Base-by-base conservation (phyloP, 352 stramenopile genomes). In the Elongisporangium senticosum region DNA sequence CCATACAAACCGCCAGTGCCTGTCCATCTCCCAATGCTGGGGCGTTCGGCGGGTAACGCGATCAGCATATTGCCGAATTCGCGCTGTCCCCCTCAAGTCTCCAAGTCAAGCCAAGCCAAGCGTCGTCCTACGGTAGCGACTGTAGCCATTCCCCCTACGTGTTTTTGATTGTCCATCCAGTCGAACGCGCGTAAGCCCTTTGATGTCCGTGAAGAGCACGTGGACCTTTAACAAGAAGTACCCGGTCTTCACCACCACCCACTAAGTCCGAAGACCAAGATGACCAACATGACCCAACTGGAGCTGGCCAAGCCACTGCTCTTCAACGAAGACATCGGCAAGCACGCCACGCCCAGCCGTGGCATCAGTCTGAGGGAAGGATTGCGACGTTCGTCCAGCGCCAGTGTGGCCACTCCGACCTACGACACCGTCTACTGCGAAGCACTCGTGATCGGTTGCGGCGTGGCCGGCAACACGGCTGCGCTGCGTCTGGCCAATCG, bases 141-240 rank as follows among this genome's bases (percentile, higher is more conserved):
- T 54, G 37, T 61, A 48, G 21, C 56, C 28, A 23, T 39, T n/a
- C 39, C 50, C 48, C 22, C 54, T 26, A 58, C 58, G 24, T 13
- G 14, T 49, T 19, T 51, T 33, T 43, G n/a, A 20, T 23, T 47
- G 22, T 63, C 55, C 59, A 49, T 71, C 58, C 53, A 56, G n/a
- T 56, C 28, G 22, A 56, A 28, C 52, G 21, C 21, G 21, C 33
- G 54, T 17, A 5, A 63, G 15, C 22, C 64, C 53, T 75, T 89
- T 68, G 69, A 90, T 90, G 81, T 87, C 78, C 62, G 81, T 87
- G 69, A 90, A 90, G 78, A 76, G 81, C 67, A 75, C 77, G 65
- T 90, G 81, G 81, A 90, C 69, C 62, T 90, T 81, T 61, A 90
- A 89, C 75, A 90, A 90, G 69, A 90, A 90, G 71, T 90, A 90